Percentiles rank a stretch among this genome's conserved stretches.
Evolutionary conservation across 768 basidiomycete genomes (phyloP).

Genomic region (Kwoniella sp.): DNA sequence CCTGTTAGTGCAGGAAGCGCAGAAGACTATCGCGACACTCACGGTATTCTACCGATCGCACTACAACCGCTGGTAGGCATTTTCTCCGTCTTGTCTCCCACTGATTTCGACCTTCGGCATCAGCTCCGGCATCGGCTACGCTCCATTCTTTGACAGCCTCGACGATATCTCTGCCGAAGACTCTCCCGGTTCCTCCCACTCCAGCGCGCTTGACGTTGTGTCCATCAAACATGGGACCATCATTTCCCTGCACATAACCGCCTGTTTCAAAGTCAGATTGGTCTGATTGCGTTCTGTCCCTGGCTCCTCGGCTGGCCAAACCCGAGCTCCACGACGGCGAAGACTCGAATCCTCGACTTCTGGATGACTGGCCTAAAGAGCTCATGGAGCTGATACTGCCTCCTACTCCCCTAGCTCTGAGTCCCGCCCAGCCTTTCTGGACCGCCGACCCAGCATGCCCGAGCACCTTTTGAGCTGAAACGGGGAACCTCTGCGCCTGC

Average conservation of each 20-base stretch:
- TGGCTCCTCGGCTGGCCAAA: slow-evolving; percentile 17
- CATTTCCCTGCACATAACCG: slow-evolving; percentile 4
- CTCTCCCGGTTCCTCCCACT: slow-evolving; percentile 27
- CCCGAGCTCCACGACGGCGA: slow-evolving; percentile 27
- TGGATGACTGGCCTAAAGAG: slow-evolving; percentile 20
- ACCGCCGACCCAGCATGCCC: slow-evolving; percentile 49
- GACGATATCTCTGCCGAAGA: slow-evolving; percentile 48
- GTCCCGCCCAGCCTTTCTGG: slow-evolving; percentile 48
- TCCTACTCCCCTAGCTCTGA: slow-evolving; percentile 42
- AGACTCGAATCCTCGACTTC: slow-evolving; percentile 10
- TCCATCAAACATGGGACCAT: slow-evolving; percentile 40
- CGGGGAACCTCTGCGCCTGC: slow-evolving; percentile 31
- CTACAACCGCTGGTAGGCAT: slow-evolving; percentile 49
- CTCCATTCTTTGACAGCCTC: slow-evolving; percentile 42
- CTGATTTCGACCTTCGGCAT: slow-evolving; percentile 17
- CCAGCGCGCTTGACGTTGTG: slow-evolving; percentile 28
- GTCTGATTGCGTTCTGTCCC: slow-evolving; percentile 30
- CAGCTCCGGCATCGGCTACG: slow-evolving; percentile 25
- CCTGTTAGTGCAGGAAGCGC: too few relatives aligned
- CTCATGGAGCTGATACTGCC: slow-evolving; percentile 40
- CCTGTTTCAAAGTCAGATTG: slow-evolving; percentile 26
- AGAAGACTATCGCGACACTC: slow-evolving; percentile 23
- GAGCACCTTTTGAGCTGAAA: slow-evolving; percentile 39
- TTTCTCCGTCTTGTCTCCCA: slow-evolving; percentile 31
- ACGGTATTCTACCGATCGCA: slow-evolving; percentile 53